phyloP scores from a whole-genome alignment of 352 stramenopile species.

The Globisporangium cederbergense region DNA sequence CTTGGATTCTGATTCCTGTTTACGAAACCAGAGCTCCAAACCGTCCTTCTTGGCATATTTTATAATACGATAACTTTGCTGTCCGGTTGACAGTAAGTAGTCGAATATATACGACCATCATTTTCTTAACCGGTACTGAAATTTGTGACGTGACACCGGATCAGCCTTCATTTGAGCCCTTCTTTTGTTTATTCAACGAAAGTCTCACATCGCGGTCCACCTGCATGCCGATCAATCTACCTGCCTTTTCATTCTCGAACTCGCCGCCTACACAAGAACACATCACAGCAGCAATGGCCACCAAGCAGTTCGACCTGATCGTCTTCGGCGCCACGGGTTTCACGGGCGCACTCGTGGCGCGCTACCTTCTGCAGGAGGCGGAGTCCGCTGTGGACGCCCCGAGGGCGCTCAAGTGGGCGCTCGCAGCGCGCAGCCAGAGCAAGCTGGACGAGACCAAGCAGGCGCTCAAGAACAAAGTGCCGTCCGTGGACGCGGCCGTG shows the following conservation, averaged over 20 bases:
- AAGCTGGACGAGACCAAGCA: slow-evolving; percentile 73
- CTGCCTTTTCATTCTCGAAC: background rate
- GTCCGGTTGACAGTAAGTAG: background rate
- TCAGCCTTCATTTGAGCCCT: background rate
- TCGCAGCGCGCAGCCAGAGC: slow-evolving; percentile 72
- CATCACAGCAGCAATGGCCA: background rate
- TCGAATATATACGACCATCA: background rate
- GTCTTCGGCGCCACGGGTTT: slow-evolving; percentile 90
- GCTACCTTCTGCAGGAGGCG: slow-evolving; percentile 51
- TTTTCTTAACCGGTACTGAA: background rate
- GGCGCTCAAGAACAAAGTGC: slow-evolving; percentile 43
- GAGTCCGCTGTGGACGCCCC: slow-evolving; percentile 31
- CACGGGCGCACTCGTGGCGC: slow-evolving; percentile 72
- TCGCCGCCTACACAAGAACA: background rate
- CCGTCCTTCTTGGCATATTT: background rate
- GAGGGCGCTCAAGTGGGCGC: slow-evolving; percentile 73
- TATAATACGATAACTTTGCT: background rate
- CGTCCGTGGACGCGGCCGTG: slow-evolving; percentile 26
- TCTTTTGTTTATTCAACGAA: background rate
- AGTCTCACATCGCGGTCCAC: slow-evolving; percentile 9
- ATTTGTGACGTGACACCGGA: background rate
- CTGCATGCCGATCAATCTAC: background rate
- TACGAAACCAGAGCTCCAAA: background rate
- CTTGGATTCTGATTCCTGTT: background rate
- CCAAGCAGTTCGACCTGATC: slow-evolving; percentile 58